Conservation (phyloP, 2,329 filamentous ascomycete species). For the Trichoderma sp. region DNA sequence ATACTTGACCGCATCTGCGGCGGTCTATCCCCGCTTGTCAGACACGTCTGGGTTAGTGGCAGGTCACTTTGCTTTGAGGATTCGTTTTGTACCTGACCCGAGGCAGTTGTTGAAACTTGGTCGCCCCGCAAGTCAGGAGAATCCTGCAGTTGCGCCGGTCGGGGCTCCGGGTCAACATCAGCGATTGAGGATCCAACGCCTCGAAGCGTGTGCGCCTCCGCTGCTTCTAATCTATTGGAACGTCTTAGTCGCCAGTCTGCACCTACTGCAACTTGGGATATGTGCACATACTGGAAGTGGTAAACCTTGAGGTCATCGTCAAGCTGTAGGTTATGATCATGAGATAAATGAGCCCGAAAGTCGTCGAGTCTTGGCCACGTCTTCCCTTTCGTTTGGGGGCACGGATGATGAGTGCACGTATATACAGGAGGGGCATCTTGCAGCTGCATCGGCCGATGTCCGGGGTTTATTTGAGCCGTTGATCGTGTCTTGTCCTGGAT, state of each 20-base stretch:
- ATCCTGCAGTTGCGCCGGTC: conserved; percentile 23
- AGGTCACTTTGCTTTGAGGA: not conserved
- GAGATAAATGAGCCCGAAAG: conserved; percentile 74
- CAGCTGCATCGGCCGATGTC: conserved; percentile 18
- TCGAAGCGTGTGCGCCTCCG: conserved; percentile 19
- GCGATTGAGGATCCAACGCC: conserved; percentile 33
- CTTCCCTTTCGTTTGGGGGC: conserved; percentile 29
- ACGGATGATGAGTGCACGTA: conserved; percentile 30
- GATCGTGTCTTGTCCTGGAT: conserved; percentile 29
- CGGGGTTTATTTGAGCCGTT: conserved; percentile 25
- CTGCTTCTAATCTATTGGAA: not conserved
- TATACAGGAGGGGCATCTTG: conserved; percentile 28
- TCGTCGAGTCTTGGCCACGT: conserved; percentile 89
- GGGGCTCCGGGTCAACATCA: conserved; percentile 25
- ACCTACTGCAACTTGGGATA: too few relatives aligned
- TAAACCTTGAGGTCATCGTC: conserved; percentile 45
- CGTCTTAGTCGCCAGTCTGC: not conserved
- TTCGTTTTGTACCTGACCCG: not conserved
- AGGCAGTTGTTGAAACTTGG: not conserved
- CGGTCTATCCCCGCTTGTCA: not conserved
- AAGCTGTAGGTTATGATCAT: conserved; percentile 57
- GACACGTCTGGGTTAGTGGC: not conserved
- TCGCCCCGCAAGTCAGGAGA: conserved; percentile 18
- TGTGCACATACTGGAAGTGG: conserved; percentile 26
- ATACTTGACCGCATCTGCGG: not conserved